A percentile compares a stretch with the other conserved stretches of the same genome.
These are phyloP conservation scores for Phytophthora tubulina DNA, from an alignment of 352 stramenopile species.

Conservation along the genomic window DNA sequence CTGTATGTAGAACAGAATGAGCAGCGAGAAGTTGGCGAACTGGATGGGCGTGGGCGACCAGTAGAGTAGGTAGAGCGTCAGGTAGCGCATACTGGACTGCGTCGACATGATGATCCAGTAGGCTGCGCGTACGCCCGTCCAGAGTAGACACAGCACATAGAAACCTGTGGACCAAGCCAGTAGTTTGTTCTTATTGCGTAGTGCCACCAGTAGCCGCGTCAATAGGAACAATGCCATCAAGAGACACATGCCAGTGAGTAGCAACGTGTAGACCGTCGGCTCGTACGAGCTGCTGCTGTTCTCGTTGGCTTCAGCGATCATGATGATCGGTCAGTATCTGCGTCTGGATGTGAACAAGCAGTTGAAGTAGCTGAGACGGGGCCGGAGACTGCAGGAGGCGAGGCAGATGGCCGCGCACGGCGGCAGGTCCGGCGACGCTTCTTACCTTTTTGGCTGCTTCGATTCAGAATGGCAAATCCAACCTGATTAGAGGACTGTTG, in stretches of 20 bases:
- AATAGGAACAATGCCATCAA: constrained; percentile 79
- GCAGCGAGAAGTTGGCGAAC: constrained; percentile 91
- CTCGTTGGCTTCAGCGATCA: constrained; percentile 28
- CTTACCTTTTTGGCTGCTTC: constrained; percentile 14
- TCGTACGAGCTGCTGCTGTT: constrained; percentile 54
- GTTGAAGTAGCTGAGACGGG: constrained; percentile 11
- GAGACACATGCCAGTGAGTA: constrained; percentile 83
- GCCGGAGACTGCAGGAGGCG: constrained; percentile 1
- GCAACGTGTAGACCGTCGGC: constrained; percentile 77
- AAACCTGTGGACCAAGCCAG: constrained; percentile 88
- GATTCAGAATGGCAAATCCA: constrained; percentile 28
- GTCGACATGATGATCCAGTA: constrained; percentile 90
- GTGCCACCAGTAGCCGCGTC: constrained; percentile 65
- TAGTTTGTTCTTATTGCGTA: constrained; percentile 88
- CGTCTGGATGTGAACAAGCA: background rate
- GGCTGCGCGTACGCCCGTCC: constrained; percentile 79
- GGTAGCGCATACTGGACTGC: constrained; percentile 76
- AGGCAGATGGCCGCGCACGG: constrained; percentile 14
- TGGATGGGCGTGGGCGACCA: constrained; percentile 89
- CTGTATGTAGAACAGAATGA: constrained; percentile 91
- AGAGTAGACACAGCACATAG: constrained; percentile 82
- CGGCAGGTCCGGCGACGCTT: constrained; percentile 19
- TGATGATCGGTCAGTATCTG: background rate
- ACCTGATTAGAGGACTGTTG: constrained; percentile 20
- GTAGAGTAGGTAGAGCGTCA: constrained; percentile 89